These are phyloP conservation scores for Nothomitra cinnamomea DNA, from an alignment of 2,329 filamentous ascomycete genomes.

Conservation along the genomic window DNA sequence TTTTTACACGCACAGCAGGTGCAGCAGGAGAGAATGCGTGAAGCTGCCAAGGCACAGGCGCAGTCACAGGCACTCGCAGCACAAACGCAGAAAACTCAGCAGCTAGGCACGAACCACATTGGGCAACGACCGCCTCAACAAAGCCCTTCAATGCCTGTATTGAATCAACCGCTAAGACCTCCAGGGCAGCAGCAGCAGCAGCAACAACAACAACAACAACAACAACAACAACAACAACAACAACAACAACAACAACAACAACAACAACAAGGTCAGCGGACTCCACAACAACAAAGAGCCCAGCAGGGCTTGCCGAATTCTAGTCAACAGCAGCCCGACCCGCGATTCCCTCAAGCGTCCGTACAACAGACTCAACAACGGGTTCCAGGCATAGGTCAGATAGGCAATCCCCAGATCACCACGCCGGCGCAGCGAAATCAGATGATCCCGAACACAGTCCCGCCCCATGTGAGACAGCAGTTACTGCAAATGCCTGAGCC, in stretches of 20 bases:
- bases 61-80: slow-evolving; percentile 10
- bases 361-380: slow-evolving; percentile 1
- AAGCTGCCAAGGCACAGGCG: slow-evolving; percentile 16
- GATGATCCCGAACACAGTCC: slow-evolving; percentile 15
- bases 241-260: slow-evolving; percentile 10
- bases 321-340: background rate
- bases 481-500: slow-evolving; percentile 20
- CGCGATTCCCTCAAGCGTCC: background rate
- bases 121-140: slow-evolving; percentile 20
- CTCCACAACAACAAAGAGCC: slow-evolving; percentile 17
- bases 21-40: slow-evolving; percentile 23
- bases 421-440: slow-evolving; percentile 5
- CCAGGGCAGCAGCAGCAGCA: slow-evolving; percentile 22
- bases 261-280: background rate
- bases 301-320: slow-evolving; percentile 6
- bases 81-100: slow-evolving; percentile 20
- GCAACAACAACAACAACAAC: slow-evolving; percentile 6
- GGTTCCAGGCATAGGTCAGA: background rate
- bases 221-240: slow-evolving; percentile 15
- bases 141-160: slow-evolving; percentile 31
- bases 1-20: slow-evolving; percentile 25
- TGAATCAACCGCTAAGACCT: slow-evolving; percentile 30
- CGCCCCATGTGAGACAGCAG: slow-evolving; percentile 17
- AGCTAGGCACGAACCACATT: slow-evolving; percentile 24
- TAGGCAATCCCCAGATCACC: background rate